Evolutionary conservation across 1,139 yeast species (phyloP), one percentile per base, ranked within the genome.

Genomic region (Petasospora fabianii): DNA sequence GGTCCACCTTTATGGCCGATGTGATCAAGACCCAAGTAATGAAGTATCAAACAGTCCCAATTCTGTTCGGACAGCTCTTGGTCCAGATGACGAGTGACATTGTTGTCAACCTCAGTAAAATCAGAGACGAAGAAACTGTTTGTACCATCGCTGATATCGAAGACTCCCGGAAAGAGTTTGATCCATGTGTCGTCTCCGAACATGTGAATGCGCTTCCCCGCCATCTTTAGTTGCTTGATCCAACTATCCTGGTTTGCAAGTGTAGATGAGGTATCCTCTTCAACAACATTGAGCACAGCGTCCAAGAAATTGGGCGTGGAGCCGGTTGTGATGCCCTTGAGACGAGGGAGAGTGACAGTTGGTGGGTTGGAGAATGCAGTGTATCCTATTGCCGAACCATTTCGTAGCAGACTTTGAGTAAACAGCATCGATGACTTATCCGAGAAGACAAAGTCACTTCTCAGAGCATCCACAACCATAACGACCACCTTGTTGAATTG

Each of bases 111-210:
- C 49, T 90, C 95, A 1, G 94, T 85, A 58, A 84, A 92, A 56
- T 94, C 97, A 44, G 94, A 81, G 1, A 94, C 98, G 58, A 85
- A 92, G 57, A 92, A 94, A 35, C 97, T 86, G 35, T 85, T 81
- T 0, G 98, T 92, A 1, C 98, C 98, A 35, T 92, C 98, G 17
- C 60, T 64, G 40, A 72, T 68, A 21, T 69, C 68, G 55, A 92
- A 90, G 49, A 71, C 70, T 44, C 68, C 66, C 0, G 92, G 92
- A 51, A 88, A 94, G 34, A 92, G 69, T 56, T 88, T 90, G 49
- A 90, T 64, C 99, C 98, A 94, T 1, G 98, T 92, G 58, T 92
- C 98, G 60, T 92, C 98, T 19, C 99, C 99, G 65, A 76, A 92
- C 74, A 92, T 87, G 55, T 87, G 82, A 29, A 92, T 66, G 38